phyloP scores from a whole-genome alignment of 352 stramenopile genomes.

The Thalassiosira gravida region DNA sequence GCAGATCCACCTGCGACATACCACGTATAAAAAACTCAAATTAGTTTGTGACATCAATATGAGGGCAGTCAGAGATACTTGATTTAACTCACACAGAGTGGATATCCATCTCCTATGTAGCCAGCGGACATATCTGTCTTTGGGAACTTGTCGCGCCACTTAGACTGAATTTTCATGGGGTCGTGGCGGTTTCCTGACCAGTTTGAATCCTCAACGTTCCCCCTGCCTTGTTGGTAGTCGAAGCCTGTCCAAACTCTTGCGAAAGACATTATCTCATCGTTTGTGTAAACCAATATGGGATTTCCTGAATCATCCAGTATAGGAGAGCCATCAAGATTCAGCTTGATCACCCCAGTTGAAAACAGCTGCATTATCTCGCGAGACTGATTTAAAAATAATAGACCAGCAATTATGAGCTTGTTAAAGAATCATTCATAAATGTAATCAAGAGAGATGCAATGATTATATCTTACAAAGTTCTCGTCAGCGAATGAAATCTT shows the following conservation, averaged over 20 bases:
- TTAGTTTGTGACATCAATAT: too few relatives aligned
- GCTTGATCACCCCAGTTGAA: conserved; percentile 67
- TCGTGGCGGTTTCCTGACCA: conserved; percentile 49
- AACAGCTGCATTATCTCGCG: conserved; percentile 56
- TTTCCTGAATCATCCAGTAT: conserved; percentile 62
- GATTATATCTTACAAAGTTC: conserved; percentile 68
- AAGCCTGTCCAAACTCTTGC: conserved; percentile 82
- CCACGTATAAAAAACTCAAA: too few relatives aligned
- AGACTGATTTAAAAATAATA: conserved; percentile 30
- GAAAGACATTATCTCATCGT: conserved; percentile 82
- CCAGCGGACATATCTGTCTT: conserved; percentile 71
- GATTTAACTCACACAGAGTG: conserved; percentile 52
- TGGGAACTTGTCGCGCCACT: conserved; percentile 75
- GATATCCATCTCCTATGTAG: conserved; percentile 73
- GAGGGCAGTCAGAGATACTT: too few relatives aligned
- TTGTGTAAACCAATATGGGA: conserved; percentile 68
- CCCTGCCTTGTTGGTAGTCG: conserved; percentile 58
- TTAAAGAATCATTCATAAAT: too few relatives aligned
- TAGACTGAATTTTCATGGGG: conserved; percentile 71
- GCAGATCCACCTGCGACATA: conserved; percentile 42
- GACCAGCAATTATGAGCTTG: too few relatives aligned
- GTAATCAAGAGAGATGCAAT: too few relatives aligned
- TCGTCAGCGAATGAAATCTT: conserved; percentile 61
- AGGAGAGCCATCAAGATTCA: conserved; percentile 74
- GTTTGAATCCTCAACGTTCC: conserved; percentile 62